These are phyloP conservation scores for Pterula multifida DNA, from an alignment of 1,284 basidiomycete species.

Conservation along the genomic window DNA sequence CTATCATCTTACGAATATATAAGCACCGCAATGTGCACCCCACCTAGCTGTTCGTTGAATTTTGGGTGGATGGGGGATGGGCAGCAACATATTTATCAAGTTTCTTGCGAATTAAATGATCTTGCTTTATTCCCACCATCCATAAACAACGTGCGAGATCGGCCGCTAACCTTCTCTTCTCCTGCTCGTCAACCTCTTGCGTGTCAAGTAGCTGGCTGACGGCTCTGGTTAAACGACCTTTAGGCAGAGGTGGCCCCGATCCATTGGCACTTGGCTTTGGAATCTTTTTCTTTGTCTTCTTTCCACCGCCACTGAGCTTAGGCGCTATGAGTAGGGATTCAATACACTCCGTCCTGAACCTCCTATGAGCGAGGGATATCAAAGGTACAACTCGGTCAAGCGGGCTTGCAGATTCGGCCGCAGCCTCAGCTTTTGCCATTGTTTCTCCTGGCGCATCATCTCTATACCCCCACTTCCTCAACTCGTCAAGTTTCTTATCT, in stretches of 20 bases:
- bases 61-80: neutral
- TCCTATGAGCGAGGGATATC: constrained; percentile 47
- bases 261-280: constrained; percentile 19
- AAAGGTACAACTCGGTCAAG: constrained; percentile 54
- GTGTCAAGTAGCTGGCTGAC: constrained; percentile 52
- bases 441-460: constrained; percentile 36
- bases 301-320: constrained; percentile 38
- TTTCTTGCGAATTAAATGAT: constrained; percentile 53
- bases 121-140: constrained; percentile 42
- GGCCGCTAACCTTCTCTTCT: constrained; percentile 30
- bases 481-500: constrained; percentile 45
- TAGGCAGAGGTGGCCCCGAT: constrained; percentile 32
- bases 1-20: too few relatives aligned
- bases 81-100: constrained; percentile 37
- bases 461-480: constrained; percentile 58
- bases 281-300: constrained; percentile 33
- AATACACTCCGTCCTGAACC: constrained; percentile 59
- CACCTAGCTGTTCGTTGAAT: too few relatives aligned
- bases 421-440: constrained; percentile 45
- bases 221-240: constrained; percentile 52
- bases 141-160: constrained; percentile 40
- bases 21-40: too few relatives aligned
- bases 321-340: constrained; percentile 58
- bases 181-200: constrained; percentile 32
- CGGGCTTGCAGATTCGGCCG: constrained; percentile 60